Conservation (phyloP, 257 asterid species). For the Prunella vulgaris region DNA sequence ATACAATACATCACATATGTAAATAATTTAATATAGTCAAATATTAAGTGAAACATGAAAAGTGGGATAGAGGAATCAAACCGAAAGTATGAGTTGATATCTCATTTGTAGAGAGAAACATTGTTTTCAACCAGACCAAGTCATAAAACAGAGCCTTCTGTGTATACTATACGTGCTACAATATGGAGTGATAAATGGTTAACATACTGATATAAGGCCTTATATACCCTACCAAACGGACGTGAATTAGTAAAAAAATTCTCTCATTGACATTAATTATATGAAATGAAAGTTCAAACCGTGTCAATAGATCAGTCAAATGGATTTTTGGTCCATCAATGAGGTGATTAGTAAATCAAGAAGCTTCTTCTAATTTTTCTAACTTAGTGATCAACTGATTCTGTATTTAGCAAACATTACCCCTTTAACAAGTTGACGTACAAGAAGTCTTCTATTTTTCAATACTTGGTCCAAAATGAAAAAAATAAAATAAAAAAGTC, state of each 20-base stretch:
- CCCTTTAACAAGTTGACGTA: neutral
- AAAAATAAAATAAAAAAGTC: neutral
- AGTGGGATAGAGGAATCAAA: too few species aligned
- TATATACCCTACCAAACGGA: neutral
- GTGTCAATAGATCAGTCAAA: neutral
- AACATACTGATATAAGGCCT: neutral
- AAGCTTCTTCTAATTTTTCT: neutral
- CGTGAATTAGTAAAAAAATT: neutral
- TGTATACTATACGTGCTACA: too few species aligned
- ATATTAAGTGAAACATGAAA: too few species aligned
- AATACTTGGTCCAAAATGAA: neutral
- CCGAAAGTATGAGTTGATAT: too few species aligned
- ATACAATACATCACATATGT: too few species aligned
- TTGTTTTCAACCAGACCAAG: too few species aligned
- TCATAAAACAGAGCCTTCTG: too few species aligned
- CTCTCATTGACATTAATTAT: neutral
- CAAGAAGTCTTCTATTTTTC: neutral
- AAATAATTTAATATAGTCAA: too few species aligned
- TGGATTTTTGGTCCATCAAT: neutral
- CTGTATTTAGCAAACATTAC: neutral
- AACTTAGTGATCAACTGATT: neutral
- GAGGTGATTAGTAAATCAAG: neutral
- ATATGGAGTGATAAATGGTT: too few species aligned
- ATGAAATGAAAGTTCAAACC: neutral
- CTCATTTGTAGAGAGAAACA: too few species aligned